Conservation (phyloP, 1,284 basidiomycete genomes). For the Microbotryum lychnidis-dioicae region DNA sequence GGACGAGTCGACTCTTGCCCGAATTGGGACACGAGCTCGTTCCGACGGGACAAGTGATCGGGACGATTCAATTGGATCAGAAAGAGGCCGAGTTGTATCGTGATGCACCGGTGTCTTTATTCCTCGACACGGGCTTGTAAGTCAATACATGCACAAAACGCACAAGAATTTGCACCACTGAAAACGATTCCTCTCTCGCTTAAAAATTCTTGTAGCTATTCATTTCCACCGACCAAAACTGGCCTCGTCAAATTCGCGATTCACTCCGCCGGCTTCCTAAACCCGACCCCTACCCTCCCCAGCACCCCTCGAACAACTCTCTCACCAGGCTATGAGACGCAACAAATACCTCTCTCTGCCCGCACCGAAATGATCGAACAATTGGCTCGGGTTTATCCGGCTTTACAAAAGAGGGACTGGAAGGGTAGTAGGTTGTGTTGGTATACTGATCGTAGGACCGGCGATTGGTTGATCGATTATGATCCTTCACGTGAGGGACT, state of each 20-base stretch:
- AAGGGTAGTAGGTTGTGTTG: conserved; percentile 23
- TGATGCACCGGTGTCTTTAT: conserved; percentile 19
- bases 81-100: conserved; percentile 13
- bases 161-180: not conserved
- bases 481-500: conserved; percentile 11
- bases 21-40: conserved; percentile 15
- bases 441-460: conserved; percentile 1
- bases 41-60: conserved; percentile 25
- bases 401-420: conserved; percentile 9
- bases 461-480: conserved; percentile 26
- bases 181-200: not conserved
- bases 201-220: conserved; percentile 2
- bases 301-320: conserved; percentile 20
- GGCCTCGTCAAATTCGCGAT: conserved; percentile 18
- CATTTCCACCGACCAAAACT: conserved; percentile 14
- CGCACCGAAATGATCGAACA: conserved; percentile 2
- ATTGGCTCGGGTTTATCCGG: conserved; percentile 14
- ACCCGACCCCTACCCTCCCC: conserved; percentile 12
- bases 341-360: conserved; percentile 15
- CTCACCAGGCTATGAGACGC: conserved; percentile 14
- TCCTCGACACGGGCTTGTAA: conserved; percentile 25
- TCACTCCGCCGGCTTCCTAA: conserved; percentile 26
- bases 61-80: conserved; percentile 13
- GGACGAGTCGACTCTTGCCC: conserved; percentile 22
- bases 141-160: not conserved